Percentiles rank a stretch among this genome's conserved stretches.
These are phyloP conservation scores for Gentiana straminea DNA, from an alignment of 257 asterid genomes.

Conservation along the genomic window DNA sequence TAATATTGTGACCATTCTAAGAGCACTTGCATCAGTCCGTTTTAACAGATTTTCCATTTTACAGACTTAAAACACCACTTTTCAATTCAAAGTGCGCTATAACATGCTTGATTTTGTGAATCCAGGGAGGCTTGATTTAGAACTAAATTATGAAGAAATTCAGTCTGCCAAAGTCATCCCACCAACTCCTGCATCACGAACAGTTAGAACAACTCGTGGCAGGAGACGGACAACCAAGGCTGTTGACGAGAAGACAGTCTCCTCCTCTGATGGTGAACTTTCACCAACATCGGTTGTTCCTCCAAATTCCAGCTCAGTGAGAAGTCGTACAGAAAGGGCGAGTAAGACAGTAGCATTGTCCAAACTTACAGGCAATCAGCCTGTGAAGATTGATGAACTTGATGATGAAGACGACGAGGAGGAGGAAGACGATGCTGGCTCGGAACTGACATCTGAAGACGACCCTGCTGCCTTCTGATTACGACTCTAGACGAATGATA, in stretches of 20 bases:
- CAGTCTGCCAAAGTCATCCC: constrained; percentile 33
- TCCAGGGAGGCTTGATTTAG: constrained; percentile 52
- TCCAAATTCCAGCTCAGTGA: constrained; percentile 20
- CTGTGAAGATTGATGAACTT: constrained; percentile 41
- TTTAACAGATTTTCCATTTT: too few relatives aligned
- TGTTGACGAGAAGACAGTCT: constrained; percentile 15
- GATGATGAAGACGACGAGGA: constrained; percentile 29
- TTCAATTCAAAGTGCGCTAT: neutral
- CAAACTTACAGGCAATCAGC: constrained; percentile 39
- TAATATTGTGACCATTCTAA: too few relatives aligned
- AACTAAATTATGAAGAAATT: constrained; percentile 32
- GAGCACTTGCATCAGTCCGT: too few relatives aligned
- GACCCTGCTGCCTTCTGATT: constrained; percentile 30
- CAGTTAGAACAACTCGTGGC: constrained; percentile 34
- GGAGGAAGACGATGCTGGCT: constrained; percentile 24
- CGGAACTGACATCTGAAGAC: constrained; percentile 60
- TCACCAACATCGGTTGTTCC: constrained; percentile 63
- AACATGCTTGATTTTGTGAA: neutral
- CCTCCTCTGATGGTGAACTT: constrained; percentile 57
- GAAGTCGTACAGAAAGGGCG: constrained; percentile 75
- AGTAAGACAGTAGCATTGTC: constrained; percentile 84
- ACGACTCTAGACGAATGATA: neutral
- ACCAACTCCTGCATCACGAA: constrained; percentile 59
- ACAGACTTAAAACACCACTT: too few relatives aligned
- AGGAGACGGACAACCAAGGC: constrained; percentile 45